Conservation (phyloP, 164 flowering plant species). For the Stephania japonica region DNA sequence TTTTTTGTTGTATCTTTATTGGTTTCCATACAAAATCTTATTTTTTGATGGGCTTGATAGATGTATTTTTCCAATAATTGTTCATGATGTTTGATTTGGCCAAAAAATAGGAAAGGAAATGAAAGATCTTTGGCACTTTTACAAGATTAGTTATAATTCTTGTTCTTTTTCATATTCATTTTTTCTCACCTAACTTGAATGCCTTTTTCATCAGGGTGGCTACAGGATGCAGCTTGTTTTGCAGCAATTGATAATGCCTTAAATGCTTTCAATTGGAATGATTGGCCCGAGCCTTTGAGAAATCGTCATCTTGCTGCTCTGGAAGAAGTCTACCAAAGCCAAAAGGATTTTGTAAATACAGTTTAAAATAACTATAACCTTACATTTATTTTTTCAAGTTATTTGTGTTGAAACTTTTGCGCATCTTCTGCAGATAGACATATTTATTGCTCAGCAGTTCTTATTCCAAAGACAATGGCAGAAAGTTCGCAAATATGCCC, state of each 20-base stretch:
- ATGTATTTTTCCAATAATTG: no score
- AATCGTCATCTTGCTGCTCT: constrained; percentile 83
- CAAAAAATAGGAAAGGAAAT: no score
- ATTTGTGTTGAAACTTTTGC: constrained; percentile 9
- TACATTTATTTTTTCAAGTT: not conserved
- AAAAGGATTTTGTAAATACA: constrained; percentile 66
- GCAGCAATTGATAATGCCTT: constrained; percentile 75
- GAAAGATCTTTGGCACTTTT: no score
- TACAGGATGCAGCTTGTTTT: constrained; percentile 94
- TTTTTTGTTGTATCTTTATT: not conserved
- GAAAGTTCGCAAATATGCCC: constrained; percentile 74
- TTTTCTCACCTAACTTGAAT: not conserved
- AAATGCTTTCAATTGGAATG: constrained; percentile 68
- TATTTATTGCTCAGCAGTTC: constrained; percentile 84
- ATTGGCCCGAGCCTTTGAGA: constrained; percentile 90
- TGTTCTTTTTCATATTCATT: not conserved
- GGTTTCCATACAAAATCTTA: no score
- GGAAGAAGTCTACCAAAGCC: constrained; percentile 62
- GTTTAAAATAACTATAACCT: not conserved
- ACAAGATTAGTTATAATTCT: no score
- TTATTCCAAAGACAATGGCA: constrained; percentile 97
- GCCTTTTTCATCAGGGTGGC: constrained; percentile 64
- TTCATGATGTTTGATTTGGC: no score
- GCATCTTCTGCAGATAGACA: constrained; percentile 53
- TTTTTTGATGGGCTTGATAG: no score